These are phyloP conservation scores for Raffaelea albimanens DNA, from an alignment of 2,329 filamentous ascomycete species.

Conservation along the genomic window DNA sequence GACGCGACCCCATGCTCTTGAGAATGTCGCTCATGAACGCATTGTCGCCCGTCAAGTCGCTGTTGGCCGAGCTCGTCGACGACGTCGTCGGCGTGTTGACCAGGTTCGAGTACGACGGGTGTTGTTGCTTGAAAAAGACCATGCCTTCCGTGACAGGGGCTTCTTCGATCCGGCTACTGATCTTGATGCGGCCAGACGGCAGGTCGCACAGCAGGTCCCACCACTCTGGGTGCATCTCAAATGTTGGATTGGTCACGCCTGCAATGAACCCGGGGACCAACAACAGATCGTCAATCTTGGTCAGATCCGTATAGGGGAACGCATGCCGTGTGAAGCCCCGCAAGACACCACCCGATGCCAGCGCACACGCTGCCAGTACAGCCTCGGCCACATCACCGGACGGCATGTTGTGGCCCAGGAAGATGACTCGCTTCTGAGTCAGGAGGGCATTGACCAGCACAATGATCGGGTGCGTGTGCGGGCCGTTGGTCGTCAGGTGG, in stretches of 20 bases:
- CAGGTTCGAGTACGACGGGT: conserved; percentile 45
- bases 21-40: conserved; percentile 83
- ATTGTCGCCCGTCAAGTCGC: conserved; percentile 74
- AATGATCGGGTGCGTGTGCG: conserved; percentile 86
- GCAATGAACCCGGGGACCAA: conserved; percentile 97
- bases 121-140: conserved; percentile 77
- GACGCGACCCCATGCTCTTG: conserved; percentile 72
- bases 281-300: conserved; percentile 92
- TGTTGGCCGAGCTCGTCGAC: conserved; percentile 27
- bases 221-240: conserved; percentile 92
- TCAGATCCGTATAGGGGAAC: conserved; percentile 95
- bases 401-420: conserved; percentile 88
- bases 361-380: conserved; percentile 91
- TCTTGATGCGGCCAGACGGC: conserved; percentile 85
- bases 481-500: conserved; percentile 86
- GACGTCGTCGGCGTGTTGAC: conserved; percentile 29
- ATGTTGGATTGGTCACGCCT: conserved; percentile 93
- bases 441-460: conserved; percentile 89
- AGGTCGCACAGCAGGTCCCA: conserved; percentile 96
- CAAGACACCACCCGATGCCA: conserved; percentile 86
- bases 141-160: conserved; percentile 77
- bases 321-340: conserved; percentile 92
- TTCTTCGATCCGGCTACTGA: conserved; percentile 77
- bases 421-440: conserved; percentile 93
- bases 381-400: conserved; percentile 95